Percentiles rank a stretch among this genome's conserved stretches.
Evolutionary conservation across 208 protist genomes (phyloP).

Genomic region (Wallacemonas sp.): DNA sequence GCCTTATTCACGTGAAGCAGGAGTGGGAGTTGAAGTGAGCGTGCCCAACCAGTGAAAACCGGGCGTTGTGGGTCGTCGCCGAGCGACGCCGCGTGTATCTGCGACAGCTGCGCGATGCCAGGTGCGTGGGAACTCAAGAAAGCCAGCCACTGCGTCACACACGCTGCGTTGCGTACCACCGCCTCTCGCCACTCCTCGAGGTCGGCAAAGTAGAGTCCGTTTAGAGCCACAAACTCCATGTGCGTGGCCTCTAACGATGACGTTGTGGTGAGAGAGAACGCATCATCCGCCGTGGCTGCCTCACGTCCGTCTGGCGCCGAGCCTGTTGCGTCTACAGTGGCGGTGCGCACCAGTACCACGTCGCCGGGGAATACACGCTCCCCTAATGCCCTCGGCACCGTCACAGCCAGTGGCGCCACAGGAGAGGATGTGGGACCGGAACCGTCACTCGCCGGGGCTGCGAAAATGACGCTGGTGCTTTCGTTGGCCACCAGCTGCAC

Average conservation of each 20-base stretch:
- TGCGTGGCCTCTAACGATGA: slow-evolving; percentile 22
- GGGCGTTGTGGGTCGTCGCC: slow-evolving; percentile 1
- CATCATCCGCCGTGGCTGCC: neutral
- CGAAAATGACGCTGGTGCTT: slow-evolving; percentile 52
- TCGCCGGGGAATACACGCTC: slow-evolving; percentile 47
- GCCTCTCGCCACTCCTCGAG: slow-evolving; percentile 66
- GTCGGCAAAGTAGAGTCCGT: slow-evolving; percentile 51
- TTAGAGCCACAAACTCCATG: slow-evolving; percentile 55
- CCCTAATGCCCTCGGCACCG: slow-evolving; percentile 10
- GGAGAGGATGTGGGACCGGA: neutral
- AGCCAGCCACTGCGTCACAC: slow-evolving; percentile 42
- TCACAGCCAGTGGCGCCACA: no score
- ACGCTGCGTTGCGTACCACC: slow-evolving; percentile 39
- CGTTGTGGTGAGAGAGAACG: no score
- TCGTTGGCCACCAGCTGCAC: slow-evolving; percentile 75
- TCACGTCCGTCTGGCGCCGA: neutral
- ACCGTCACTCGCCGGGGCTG: slow-evolving; percentile 1
- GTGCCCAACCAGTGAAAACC: slow-evolving; percentile 38
- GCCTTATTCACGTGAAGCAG: slow-evolving; percentile 36
- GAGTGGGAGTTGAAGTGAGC: slow-evolving; percentile 66
- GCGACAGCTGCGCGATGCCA: slow-evolving; percentile 72
- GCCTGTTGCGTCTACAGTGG: no score
- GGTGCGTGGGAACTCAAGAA: slow-evolving; percentile 49
- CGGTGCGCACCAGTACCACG: slow-evolving; percentile 41
- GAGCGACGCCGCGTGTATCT: slow-evolving; percentile 33